Evolutionary conservation across 2,329 filamentous ascomycete species (phyloP), one percentile per base, ranked within the genome.

Genomic region (Ceratocystis cacaofunesta): DNA sequence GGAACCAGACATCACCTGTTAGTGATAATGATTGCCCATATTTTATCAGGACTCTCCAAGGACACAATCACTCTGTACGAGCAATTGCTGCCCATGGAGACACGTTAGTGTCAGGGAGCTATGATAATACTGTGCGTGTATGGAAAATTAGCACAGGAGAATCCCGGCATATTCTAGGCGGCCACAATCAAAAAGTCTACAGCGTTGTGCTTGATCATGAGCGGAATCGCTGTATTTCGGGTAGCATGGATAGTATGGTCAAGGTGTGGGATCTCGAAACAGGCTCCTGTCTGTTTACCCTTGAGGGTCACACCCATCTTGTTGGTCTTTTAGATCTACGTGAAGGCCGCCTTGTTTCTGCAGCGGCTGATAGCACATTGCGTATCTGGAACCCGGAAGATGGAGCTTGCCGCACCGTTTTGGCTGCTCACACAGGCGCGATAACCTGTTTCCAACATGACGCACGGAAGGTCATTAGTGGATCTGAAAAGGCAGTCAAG

Each of bases 391-490:
- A 99, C 71, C 94, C 94, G 0, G 91, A 96, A 73, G 91, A 82
- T 57, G 94, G 94, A 6, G 86, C 89, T 69, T 97, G 94, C 75
- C 92, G 90, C 74, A 91, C 88, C 72, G 92, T 88, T 10, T 79
- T 99, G 66, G 92, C 88, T 70, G 94, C 94, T 0, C 94, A 99
- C 72, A 97, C 92, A 0, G 94, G 92, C 44, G 94, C 94, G 25
- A 99, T 99, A 69, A 99, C 94, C 3, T 99, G 94, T 75, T 99
- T 99, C 76, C 94, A 99, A 75, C 94, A 99, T 71, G 94, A 99
- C 73, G 90, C 88, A 0, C 88, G 92, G 70, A 99, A 99, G 73
- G 92, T 99, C 43, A 96, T 99, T 66, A 95, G 90, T 50, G 94
- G 94, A 65, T 96, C 90, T 67, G 94, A 99, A 74, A 86, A 92